A percentile compares a stretch with the other conserved stretches of the same genome.
Evolutionary conservation across 768 basidiomycete species (phyloP).

Genomic region (Leccinum longicurvipes): DNA sequence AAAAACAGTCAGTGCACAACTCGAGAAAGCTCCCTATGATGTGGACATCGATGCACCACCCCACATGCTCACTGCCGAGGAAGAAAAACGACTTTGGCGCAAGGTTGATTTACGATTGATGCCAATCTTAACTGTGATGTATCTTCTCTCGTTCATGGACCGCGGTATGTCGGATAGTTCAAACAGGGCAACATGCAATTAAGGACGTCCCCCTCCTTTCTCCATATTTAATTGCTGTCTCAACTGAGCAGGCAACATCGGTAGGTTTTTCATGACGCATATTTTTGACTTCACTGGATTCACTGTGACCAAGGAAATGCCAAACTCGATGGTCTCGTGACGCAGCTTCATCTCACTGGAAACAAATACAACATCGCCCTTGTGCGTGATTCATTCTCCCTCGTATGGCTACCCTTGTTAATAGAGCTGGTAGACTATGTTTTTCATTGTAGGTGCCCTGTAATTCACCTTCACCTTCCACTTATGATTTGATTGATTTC

Average conservation of each 20-base stretch:
- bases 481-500: not conserved
- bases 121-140: constrained; percentile 58
- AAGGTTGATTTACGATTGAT: constrained; percentile 58
- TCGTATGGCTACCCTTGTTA: not conserved
- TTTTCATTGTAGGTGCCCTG: constrained; percentile 56
- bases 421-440: constrained; percentile 52
- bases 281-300: not conserved
- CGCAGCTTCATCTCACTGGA: constrained; percentile 54
- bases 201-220: not conserved
- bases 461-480: not conserved
- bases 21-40: not conserved
- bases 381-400: constrained; percentile 32
- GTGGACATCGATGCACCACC: not conserved
- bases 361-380: constrained; percentile 66
- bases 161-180: constrained; percentile 38
- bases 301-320: constrained; percentile 49
- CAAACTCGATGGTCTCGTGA: constrained; percentile 57
- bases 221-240: not conserved
- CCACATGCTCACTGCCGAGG: constrained; percentile 22
- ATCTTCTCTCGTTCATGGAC: constrained; percentile 63
- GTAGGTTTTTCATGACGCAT: constrained; percentile 28
- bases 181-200: not conserved
- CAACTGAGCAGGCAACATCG: constrained; percentile 50
- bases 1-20: not conserved
- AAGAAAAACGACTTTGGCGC: constrained; percentile 53